Conservation (phyloP, 768 basidiomycete species). For the Glaciozyma antarctica region DNA sequence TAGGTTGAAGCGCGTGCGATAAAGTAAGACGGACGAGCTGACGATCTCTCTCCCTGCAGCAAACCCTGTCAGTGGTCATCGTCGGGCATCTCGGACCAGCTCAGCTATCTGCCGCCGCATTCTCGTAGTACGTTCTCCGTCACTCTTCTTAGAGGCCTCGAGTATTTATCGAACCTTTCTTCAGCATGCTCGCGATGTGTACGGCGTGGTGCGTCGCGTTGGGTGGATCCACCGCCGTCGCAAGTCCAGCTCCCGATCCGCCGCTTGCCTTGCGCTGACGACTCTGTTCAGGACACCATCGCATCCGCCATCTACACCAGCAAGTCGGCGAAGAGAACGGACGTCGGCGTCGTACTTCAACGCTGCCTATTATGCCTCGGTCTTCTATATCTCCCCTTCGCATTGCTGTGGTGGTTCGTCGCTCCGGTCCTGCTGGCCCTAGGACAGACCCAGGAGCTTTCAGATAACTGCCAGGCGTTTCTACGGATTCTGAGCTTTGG, state of each 20-base stretch:
- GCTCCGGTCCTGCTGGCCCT: slow-evolving; percentile 55
- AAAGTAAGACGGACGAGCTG: not conserved
- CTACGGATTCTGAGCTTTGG: slow-evolving; percentile 56
- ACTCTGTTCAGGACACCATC: slow-evolving; percentile 57
- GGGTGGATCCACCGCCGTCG: slow-evolving; percentile 45
- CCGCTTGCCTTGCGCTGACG: slow-evolving; percentile 43
- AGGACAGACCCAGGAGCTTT: slow-evolving; percentile 54
- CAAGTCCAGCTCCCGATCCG: not conserved
- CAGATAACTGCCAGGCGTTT: slow-evolving; percentile 55
- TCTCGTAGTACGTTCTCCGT: slow-evolving; percentile 44
- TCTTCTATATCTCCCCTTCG: slow-evolving; percentile 56
- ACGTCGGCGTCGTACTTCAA: slow-evolving; percentile 62
- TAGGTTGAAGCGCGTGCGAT: not conserved
- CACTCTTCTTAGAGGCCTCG: not conserved
- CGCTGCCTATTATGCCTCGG: slow-evolving; percentile 59
- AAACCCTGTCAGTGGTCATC: slow-evolving; percentile 56
- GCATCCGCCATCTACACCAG: slow-evolving; percentile 64
- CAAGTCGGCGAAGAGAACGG: slow-evolving; percentile 50
- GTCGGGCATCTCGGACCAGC: slow-evolving; percentile 59
- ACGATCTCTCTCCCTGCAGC: slow-evolving; percentile 48
- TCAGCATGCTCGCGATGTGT: slow-evolving; percentile 60
- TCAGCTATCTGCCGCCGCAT: slow-evolving; percentile 61
- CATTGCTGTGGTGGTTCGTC: slow-evolving; percentile 55
- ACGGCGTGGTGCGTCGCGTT: slow-evolving; percentile 52
- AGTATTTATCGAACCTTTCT: too few relatives aligned